Conservation (phyloP, 192 early-diverging fungal genomes). For the Gonapodya sp. region DNA sequence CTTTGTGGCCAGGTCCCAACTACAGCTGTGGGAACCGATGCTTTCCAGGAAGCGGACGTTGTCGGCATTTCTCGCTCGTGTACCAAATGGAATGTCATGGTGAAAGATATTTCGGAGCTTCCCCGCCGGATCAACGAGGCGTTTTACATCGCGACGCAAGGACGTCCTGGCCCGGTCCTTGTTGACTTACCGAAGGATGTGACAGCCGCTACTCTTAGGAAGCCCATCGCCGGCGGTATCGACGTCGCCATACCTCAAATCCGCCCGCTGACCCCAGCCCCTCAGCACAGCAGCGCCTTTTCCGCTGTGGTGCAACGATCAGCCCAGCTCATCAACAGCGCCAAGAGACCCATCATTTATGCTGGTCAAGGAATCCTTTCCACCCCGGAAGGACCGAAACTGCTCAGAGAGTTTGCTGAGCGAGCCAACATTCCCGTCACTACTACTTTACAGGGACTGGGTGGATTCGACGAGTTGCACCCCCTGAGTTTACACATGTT, state of each 20-base stretch:
- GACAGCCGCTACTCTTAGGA: constrained; percentile 77
- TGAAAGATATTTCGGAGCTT: constrained; percentile 89
- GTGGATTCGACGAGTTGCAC: constrained; percentile 88
- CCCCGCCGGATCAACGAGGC: constrained; percentile 97
- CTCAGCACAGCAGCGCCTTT: constrained; percentile 24
- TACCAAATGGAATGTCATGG: constrained; percentile 99
- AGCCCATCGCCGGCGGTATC: constrained; percentile 56
- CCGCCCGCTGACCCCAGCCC: constrained; percentile 38
- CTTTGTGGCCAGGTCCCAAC: constrained; percentile 92
- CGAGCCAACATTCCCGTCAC: constrained; percentile 93
- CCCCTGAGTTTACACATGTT: constrained; percentile 91
- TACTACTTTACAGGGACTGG: constrained; percentile 87
- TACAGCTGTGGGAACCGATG: constrained; percentile 83
- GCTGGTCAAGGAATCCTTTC: constrained; percentile 87
- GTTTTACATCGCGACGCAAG: constrained; percentile 90
- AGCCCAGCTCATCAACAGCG: constrained; percentile 75
- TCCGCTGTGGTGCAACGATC: constrained; percentile 51
- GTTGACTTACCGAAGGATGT: constrained; percentile 98
- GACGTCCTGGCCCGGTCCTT: constrained; percentile 91
- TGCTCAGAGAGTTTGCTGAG: constrained; percentile 74
- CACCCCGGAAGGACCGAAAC: constrained; percentile 67
- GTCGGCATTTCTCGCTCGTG: constrained; percentile 91
- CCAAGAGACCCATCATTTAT: constrained; percentile 88
- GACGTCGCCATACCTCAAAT: constrained; percentile 54
- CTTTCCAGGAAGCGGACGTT: constrained; percentile 98